Percentiles rank a stretch among this genome's conserved stretches.
These are phyloP conservation scores for Leccinum uliginosum DNA, from an alignment of 768 basidiomycete species.

Conservation along the genomic window DNA sequence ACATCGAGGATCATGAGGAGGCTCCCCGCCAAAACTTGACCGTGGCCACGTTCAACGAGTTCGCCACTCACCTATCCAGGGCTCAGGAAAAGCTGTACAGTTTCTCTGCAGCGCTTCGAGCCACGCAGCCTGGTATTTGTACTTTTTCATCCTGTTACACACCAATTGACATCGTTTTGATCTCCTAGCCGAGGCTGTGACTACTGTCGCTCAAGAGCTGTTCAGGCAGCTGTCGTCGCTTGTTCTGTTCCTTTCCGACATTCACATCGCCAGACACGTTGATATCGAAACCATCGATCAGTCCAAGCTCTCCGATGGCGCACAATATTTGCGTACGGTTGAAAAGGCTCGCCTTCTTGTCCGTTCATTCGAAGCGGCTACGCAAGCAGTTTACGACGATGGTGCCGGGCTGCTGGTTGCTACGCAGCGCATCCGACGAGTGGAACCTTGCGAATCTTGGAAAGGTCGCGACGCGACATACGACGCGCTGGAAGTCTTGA, in stretches of 20 bases:
- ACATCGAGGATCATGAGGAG: constrained; percentile 31
- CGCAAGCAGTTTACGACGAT: constrained; percentile 51
- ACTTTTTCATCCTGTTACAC: neutral
- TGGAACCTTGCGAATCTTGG: constrained; percentile 24
- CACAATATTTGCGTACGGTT: constrained; percentile 38
- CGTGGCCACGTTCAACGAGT: constrained; percentile 29
- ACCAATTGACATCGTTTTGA: neutral
- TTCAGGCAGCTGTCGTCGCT: constrained; percentile 38
- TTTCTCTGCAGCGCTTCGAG: constrained; percentile 18
- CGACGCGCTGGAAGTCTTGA: constrained; percentile 28
- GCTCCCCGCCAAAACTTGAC: constrained; percentile 28
- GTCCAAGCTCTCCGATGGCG: constrained; percentile 31
- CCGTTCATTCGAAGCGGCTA: constrained; percentile 42
- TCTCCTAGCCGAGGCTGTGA: constrained; percentile 20
- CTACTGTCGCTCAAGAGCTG: constrained; percentile 29
- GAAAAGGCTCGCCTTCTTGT: constrained; percentile 44
- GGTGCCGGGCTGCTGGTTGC: constrained; percentile 38
- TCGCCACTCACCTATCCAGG: constrained; percentile 23
- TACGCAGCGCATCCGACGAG: constrained; percentile 32
- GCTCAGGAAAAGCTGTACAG: constrained; percentile 29
- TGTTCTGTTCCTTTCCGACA: constrained; percentile 39
- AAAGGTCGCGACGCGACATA: constrained; percentile 21
- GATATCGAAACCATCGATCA: constrained; percentile 44
- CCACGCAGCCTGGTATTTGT: constrained; percentile 19
- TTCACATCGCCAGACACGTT: constrained; percentile 49